Evolutionary conservation across 192 early-diverging fungal species (phyloP), one percentile per base, ranked within the genome.

Genomic region (Coemansia sp.): DNA sequence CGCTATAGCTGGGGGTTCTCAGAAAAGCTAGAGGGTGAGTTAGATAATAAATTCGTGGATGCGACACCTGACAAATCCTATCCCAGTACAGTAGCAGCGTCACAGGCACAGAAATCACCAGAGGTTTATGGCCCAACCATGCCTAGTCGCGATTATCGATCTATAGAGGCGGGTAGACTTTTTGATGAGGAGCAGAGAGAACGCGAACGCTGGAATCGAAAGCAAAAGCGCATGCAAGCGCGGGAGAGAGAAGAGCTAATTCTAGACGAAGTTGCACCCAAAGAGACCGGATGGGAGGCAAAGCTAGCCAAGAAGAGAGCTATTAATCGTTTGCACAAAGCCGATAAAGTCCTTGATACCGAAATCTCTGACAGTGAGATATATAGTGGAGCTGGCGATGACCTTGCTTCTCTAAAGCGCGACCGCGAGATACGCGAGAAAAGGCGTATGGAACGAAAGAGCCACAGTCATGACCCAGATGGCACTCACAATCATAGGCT

Each of bases 1-100:
- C 78, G 84, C n/a, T 86, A 91, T 61, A 81, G 83, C 50, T 95
- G 93, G 93, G 77, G 70, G 0, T 91, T 92, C 66, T 71, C 82
- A 2, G 81, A 77, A 58, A 73, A 58, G 66, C 61, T 53, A 39
- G 39, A 62, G 5, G 34, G 11, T 37, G 34, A 9, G 34, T 9
- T 37, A 10, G 19, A 37, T 24, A 48, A 75, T 81, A 87, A 18
- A 62, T 57, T 39, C 79, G 57, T 48, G 9, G 37, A 55, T 6
- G 25, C 54, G 42, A 62, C 49, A n/a, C 52, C 43, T 19, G 56
- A 38, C 9, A 0, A 3, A 27, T 22, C 45, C 1, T 18, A 21
- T 11, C 10, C 17, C 1, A 2, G 22, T 7, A 21, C 45, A 47
- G 34, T 19, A n/a, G 19, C 45, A 15, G 59, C 50, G 14, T 27